phyloP scores from a whole-genome alignment of 768 basidiomycete species.

The Russula dissimulans region DNA sequence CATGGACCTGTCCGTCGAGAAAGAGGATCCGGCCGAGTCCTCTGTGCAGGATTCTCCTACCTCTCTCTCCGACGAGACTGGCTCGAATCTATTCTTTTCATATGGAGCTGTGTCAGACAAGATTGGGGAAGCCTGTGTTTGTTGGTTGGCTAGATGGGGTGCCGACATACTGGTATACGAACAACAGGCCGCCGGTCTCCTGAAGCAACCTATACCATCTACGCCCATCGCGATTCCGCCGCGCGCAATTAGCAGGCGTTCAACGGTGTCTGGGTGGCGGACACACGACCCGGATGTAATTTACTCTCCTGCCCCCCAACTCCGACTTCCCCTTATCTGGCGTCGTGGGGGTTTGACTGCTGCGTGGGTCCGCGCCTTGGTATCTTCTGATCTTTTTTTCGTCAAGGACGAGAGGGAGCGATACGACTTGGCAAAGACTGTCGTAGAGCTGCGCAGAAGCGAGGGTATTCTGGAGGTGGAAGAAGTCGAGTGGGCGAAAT shows the following conservation, averaged over 20 bases:
- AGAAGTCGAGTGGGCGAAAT: constrained; percentile 56
- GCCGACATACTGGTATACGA: constrained; percentile 65
- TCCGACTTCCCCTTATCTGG: constrained; percentile 51
- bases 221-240: not conserved
- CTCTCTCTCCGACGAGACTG: constrained; percentile 21
- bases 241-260: constrained; percentile 5
- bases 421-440: constrained; percentile 65
- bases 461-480: constrained; percentile 48
- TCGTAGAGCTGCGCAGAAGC: constrained; percentile 64
- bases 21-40: constrained; percentile 22
- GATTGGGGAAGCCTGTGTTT: constrained; percentile 82
- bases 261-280: constrained; percentile 8
- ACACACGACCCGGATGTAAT: not conserved
- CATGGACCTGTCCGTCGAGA: constrained; percentile 12
- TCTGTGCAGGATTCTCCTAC: constrained; percentile 21
- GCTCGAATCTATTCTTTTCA: constrained; percentile 39
- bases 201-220: not conserved
- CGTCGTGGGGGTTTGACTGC: constrained; percentile 64
- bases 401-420: constrained; percentile 68
- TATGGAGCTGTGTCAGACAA: constrained; percentile 89
- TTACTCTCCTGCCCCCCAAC: constrained; percentile 5
- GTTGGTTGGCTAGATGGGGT: constrained; percentile 86
- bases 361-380: constrained; percentile 60
- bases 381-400: constrained; percentile 76
- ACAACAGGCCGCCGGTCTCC: constrained; percentile 27